A percentile compares a stretch with the other conserved stretches of the same genome.
These are phyloP conservation scores for Histomonas meleagridis DNA, from an alignment of 208 protist species.

Conservation along the genomic window DNA sequence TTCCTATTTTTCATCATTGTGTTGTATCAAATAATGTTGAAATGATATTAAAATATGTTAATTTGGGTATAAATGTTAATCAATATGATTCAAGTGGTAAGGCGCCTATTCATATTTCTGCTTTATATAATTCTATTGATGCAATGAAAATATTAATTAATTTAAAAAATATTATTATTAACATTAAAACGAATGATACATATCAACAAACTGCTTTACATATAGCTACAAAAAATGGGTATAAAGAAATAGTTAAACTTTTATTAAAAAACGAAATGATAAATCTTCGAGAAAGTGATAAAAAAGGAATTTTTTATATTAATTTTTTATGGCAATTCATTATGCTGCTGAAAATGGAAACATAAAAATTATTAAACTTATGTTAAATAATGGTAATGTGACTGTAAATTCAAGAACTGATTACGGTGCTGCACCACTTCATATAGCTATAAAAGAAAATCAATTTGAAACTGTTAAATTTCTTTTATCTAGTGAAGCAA, in stretches of 20 bases:
- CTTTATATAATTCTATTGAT: no score
- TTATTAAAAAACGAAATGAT: no score
- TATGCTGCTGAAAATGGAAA: background rate
- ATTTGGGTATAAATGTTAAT: background rate
- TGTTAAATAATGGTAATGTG: background rate
- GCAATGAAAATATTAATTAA: no score
- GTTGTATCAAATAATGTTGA: background rate
- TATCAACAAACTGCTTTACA: conserved; percentile 1
- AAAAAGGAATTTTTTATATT: no score
- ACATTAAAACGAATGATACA: no score
- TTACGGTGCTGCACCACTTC: background rate
- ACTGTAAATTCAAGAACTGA: background rate
- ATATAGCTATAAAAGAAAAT: background rate
- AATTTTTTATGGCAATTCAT: no score
- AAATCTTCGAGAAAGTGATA: no score
- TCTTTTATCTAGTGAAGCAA: background rate
- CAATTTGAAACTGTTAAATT: background rate
- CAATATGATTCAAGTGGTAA: no score
- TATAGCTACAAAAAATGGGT: background rate
- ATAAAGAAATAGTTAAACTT: background rate
- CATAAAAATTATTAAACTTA: background rate
- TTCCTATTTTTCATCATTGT: background rate
- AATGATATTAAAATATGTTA: background rate
- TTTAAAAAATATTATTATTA: no score
- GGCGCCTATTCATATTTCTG: no score